Evolutionary conservation across 2,329 filamentous ascomycete species (phyloP), one percentile per base, ranked within the genome.

Genomic region (Diaporthe citriasiana): DNA sequence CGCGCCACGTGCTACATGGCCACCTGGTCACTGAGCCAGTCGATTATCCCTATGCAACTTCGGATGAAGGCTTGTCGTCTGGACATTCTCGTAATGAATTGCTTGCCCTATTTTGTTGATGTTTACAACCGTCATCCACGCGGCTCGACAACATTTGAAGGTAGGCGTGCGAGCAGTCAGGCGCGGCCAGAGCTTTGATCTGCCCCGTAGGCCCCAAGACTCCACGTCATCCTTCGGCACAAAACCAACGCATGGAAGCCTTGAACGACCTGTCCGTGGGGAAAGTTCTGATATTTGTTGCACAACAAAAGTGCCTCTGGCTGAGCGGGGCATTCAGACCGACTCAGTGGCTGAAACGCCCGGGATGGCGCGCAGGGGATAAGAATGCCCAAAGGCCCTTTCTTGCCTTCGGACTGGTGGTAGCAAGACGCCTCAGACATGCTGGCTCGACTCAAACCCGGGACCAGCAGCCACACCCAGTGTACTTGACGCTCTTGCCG

Each of bases 1-100:
- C 72, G 72, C 72, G 66, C 72, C 72, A 74, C 66, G 40, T 74
- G 68, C 69, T 17, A 63, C 73, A 71, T 51, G 45, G 15, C 27
- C 27, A 17, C 59, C 69, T 40, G 42, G 40, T 30, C 63, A 35
- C 35, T 51, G 12, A 35, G 40, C 72, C 66, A 70, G 68, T 66
- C 57, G 45, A 53, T 50, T 17, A 38, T 42, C 50, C 17, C 51
- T 35, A 42, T 7, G 33, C 27, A 25, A 47, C 53, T 25, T 47
- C 38, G 38, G 68, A 59, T 47, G 68, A 59, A 35, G 40, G 38
- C 10, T 25, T 2, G 5, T 22, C 55, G 40, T 45, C 27, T n/a
- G 19, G 27, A 5, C 30, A 33, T n/a, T 27, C 66, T 35, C 66
- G 51, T 56, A n/a, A n/a, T 56, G 10, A 25, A 25, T 22, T 27